Evolutionary conservation across 169 alveolate species (phyloP).

Genomic region (Cytauxzoon felis): DNA sequence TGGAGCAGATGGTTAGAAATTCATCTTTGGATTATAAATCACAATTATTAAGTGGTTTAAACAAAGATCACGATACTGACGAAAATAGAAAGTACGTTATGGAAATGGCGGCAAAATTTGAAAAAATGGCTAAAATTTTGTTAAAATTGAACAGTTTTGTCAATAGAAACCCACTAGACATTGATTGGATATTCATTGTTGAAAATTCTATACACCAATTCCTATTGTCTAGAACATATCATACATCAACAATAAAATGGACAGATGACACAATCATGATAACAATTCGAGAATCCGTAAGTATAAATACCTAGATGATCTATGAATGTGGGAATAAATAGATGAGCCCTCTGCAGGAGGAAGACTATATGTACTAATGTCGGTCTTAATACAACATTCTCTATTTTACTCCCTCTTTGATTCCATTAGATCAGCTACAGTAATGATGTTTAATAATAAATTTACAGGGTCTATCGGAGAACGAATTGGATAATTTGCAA

Average conservation of each 20-base stretch:
- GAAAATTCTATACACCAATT: constrained; percentile 17
- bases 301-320: too few species aligned
- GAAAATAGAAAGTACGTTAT: constrained; percentile 19
- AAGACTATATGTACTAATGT: too few species aligned
- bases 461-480: constrained; percentile 11
- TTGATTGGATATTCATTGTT: constrained; percentile 38
- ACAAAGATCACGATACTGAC: constrained; percentile 14
- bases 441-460: too few species aligned
- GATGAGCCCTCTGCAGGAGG: too few species aligned
- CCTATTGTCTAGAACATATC: background rate
- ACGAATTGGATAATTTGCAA: constrained; percentile 3
- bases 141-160: constrained; percentile 23
- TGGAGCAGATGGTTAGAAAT: constrained; percentile 25
- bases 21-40: constrained; percentile 14
- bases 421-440: too few species aligned
- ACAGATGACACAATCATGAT: constrained; percentile 27
- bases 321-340: too few species aligned
- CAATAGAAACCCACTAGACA: constrained; percentile 27
- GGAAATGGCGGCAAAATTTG: constrained; percentile 19
- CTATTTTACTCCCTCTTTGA: too few species aligned
- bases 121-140: constrained; percentile 29
- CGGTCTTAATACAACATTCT: too few species aligned
- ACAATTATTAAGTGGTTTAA: constrained; percentile 4
- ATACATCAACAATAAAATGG: constrained; percentile 35
- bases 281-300: constrained; percentile 21